Evolutionary conservation across 2,329 filamentous ascomycete species (phyloP).

Genomic region (Beauveria brongniartii): DNA sequence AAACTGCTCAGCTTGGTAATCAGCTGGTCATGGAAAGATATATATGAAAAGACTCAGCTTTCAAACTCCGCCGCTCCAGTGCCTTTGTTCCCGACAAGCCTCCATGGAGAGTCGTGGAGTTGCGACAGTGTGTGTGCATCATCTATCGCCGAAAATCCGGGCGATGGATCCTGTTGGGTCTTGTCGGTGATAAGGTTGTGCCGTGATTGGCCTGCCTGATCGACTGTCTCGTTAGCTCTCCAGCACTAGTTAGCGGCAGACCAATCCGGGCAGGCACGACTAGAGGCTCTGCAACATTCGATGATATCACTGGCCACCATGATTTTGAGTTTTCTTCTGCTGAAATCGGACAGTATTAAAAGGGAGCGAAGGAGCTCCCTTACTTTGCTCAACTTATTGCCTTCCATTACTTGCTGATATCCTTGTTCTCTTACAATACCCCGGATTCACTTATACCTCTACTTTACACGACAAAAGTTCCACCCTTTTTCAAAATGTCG

Average conservation of each 20-base stretch:
- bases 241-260: not conserved
- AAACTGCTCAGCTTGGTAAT: not conserved
- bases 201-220: not conserved
- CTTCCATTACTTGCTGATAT: not conserved
- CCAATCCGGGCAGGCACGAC: not conserved
- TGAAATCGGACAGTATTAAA: not conserved
- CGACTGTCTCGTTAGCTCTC: not conserved
- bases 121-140: not conserved
- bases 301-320: conserved; percentile 2
- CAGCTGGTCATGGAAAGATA: not conserved
- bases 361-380: not conserved
- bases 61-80: not conserved
- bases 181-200: conserved; percentile 5
- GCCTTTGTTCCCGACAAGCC: not conserved
- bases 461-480: not conserved
- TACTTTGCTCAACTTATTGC: not conserved
- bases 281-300: not conserved
- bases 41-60: not conserved
- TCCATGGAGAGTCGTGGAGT: not conserved
- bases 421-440: not conserved
- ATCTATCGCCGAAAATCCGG: conserved; percentile 13
- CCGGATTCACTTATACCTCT: not conserved
- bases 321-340: not conserved
- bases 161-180: not conserved
- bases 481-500: conserved; percentile 18